Evolutionary conservation across 2,329 filamentous ascomycete genomes (phyloP), one percentile per base, ranked within the genome.

Genomic region (Phaeosphaeria sp.): DNA sequence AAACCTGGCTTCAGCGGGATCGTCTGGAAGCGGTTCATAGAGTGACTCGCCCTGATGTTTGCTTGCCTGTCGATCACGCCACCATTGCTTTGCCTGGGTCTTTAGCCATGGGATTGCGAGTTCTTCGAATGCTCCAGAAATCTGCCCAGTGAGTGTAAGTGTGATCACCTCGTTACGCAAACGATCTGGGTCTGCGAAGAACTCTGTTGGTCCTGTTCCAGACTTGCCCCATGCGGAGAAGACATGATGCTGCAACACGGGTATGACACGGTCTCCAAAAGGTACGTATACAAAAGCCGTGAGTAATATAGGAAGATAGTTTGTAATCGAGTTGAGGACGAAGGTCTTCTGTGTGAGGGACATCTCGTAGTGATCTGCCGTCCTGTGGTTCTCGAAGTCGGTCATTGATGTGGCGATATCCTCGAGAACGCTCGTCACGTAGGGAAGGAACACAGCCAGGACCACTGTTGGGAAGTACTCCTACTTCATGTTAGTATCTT

Each of bases 301-400:
- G 9, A 75, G 66, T n/a, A 74, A 67, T n/a, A 74, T 74, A 0
- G 73, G 73, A 5, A 74, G 59, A 44, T 75, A 76, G 23, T 73
- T 73, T 3, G 73, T 73, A n/a, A 75, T 69, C 4, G 70, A 74
- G 59, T 74, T 73, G 6, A 76, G 59, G 7, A 75, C 68, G 30
- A 76, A 76, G 3, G 72, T 65, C 56, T 76, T 76, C 30, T 73
- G 72, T 6, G 72, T 76, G 7, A 74, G 57, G 5, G 72, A 72
- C 68, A 73, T 74, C 42, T 75, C 72, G 53, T 74, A 62, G 21
- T 69, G 58, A 46, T 72, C 71, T 39, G 58, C 58, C 17, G 73
- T 76, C 46, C 71, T 65, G 47, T 76, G 71, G 42, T 76, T 75
- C 42, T 76, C 73, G 50, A 71, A 75, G 51, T 74, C 66, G 3